These are phyloP conservation scores for Artemisia tridentata DNA, from an alignment of 129 eudicot species.

Conservation along the genomic window DNA sequence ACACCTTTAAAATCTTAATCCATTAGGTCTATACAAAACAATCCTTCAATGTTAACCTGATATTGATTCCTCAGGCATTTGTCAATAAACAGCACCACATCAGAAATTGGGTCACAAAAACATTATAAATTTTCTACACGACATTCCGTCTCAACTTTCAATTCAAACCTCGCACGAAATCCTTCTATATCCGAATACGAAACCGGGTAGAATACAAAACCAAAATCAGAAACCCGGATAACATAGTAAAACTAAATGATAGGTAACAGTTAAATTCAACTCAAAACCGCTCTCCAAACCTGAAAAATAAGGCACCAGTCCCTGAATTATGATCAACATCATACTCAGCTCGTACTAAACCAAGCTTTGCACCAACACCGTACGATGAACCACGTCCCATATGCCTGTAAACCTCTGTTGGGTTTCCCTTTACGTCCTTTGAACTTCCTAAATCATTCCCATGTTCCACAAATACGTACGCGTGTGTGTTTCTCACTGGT, in stretches of 20 bases:
- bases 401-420: slow-evolving; percentile 87
- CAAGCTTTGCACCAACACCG: slow-evolving; percentile 87
- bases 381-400: slow-evolving; percentile 94
- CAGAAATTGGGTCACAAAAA: slow-evolving; percentile 4
- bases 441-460: slow-evolving; percentile 97
- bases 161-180: background rate
- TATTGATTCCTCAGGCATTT: background rate
- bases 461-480: slow-evolving; percentile 82
- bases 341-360: slow-evolving; percentile 89
- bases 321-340: slow-evolving; percentile 90
- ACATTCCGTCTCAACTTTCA: background rate
- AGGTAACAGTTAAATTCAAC: background rate
- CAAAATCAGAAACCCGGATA: slow-evolving; percentile 5
- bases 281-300: slow-evolving; percentile 97
- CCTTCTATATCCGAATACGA: slow-evolving; percentile 2
- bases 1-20: no score
- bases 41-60: background rate
- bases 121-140: slow-evolving; percentile 17
- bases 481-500: slow-evolving; percentile 81
- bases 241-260: background rate
- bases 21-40: background rate
- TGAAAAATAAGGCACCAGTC: slow-evolving; percentile 81
- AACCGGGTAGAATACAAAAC: slow-evolving; percentile 5
- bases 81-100: background rate
- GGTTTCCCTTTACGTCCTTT: slow-evolving; percentile 89